Evolutionary conservation across 2,329 filamentous ascomycete genomes (phyloP).

Genomic region (Davidsoniella australis): DNA sequence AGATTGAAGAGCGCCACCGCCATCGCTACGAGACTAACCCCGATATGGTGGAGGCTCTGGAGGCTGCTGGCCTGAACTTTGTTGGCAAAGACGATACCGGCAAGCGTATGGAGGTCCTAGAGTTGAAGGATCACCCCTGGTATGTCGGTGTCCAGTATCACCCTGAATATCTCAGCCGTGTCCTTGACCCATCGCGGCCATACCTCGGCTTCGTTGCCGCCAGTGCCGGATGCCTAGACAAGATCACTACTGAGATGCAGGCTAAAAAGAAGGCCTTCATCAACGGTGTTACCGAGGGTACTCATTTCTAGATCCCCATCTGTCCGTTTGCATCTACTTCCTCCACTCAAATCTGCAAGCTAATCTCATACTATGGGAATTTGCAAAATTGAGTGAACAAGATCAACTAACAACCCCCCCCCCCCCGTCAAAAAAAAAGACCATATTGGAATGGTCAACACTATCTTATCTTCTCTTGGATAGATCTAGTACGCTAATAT

Average conservation of each 20-base stretch:
- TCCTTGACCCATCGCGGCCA: constrained; percentile 50
- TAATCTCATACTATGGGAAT: too few species aligned
- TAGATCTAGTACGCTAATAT: too few species aligned
- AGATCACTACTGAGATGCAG: constrained; percentile 19
- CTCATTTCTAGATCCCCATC: constrained; percentile 8
- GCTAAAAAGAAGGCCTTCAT: constrained; percentile 12
- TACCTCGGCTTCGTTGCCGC: constrained; percentile 79
- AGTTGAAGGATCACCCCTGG: constrained; percentile 68
- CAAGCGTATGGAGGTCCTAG: constrained; percentile 67
- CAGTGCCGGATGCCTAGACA: constrained; percentile 46
- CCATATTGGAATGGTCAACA: too few species aligned
- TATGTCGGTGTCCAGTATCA: constrained; percentile 78
- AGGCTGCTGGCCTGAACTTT: constrained; percentile 54
- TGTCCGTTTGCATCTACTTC: neutral
- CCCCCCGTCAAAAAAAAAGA: too few species aligned
- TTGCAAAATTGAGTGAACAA: too few species aligned
- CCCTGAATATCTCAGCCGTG: constrained; percentile 67
- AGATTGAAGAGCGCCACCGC: constrained; percentile 59
- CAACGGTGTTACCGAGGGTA: constrained; percentile 9
- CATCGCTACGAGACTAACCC: constrained; percentile 90
- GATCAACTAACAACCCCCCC: too few species aligned
- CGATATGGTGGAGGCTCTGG: constrained; percentile 49
- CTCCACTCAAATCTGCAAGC: too few species aligned
- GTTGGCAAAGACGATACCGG: constrained; percentile 66
- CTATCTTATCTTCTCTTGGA: too few species aligned